Conservation (phyloP, 2,329 filamentous ascomycete species). For the Mollisia scopiformis region DNA sequence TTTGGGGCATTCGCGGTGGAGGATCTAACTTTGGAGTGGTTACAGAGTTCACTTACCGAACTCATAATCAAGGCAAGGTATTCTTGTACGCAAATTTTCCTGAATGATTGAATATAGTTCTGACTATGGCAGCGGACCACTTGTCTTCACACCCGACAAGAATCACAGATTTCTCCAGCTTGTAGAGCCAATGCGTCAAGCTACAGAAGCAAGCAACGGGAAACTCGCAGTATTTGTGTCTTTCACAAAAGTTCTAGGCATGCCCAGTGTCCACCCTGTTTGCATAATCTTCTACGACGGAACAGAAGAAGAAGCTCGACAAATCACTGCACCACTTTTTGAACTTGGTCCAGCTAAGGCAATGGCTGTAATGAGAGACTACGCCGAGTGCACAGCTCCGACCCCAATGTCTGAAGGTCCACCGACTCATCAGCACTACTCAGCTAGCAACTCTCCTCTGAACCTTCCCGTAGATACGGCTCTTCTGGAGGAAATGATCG, state of each 20-base stretch:
- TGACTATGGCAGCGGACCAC: neutral
- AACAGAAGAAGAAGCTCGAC: constrained; percentile 31
- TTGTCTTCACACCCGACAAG: constrained; percentile 16
- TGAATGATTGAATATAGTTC: neutral
- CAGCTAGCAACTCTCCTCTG: constrained; percentile 13
- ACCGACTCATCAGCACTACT: constrained; percentile 15
- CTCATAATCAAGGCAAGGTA: constrained; percentile 12
- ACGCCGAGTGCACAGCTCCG: constrained; percentile 16
- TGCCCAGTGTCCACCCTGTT: constrained; percentile 8
- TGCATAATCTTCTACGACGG: constrained; percentile 37
- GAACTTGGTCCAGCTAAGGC: constrained; percentile 33
- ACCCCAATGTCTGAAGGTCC: constrained; percentile 40
- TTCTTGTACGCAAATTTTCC: constrained; percentile 9
- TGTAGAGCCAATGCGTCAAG: neutral
- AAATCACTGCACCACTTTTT: constrained; percentile 31
- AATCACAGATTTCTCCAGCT: neutral
- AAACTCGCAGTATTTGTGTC: constrained; percentile 7
- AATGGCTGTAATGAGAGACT: constrained; percentile 32
- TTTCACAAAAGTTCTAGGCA: neutral
- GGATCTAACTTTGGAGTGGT: constrained; percentile 22
- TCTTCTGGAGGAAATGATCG: constrained; percentile 8
- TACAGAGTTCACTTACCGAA: constrained; percentile 15
- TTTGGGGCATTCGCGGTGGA: constrained; percentile 56
- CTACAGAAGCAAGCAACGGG: constrained; percentile 1
- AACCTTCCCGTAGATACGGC: constrained; percentile 8